Base-by-base conservation (phyloP, 169 alveolate species). In the Neospora caninum region DNA sequence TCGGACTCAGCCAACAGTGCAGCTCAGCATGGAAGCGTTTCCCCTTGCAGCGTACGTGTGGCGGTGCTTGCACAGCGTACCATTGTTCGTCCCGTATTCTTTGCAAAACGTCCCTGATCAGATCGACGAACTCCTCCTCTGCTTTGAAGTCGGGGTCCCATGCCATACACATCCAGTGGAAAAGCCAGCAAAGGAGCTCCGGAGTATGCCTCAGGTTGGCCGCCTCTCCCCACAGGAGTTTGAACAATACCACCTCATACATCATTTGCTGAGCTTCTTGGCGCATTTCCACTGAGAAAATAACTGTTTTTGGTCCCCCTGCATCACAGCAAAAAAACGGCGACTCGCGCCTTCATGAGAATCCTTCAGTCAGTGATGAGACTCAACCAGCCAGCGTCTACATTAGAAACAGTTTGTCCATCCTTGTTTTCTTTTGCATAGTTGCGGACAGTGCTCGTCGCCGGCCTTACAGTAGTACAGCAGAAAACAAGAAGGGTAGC, bases 151-250 rank as follows among this genome's bases (percentile, higher is more conserved):
- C 80, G 53, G 88, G 88, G 91, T 93, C 93, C 95, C 95, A 93
- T 34, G 93, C 93, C 93, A 73, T 36, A 80, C 93, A 88, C 78
- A 93, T n/a, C 95, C 95, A 93, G 86, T 93, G 95, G 73, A 93
- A 93, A 29, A 93, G 54, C 93, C 93, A 93, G 78, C 93, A 88
- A 69, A 93, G 91, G 31, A 93, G 91, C 93, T 93, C 95, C 36
- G 95, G 95, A 0, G 93, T 88, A 41, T 93, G 95, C 43, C 95
- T 91, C 34, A 93, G 95, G 45, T 93, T 93, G 38, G 93, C 93
- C 16, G 95, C 93, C 93, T 93, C 95, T 36, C 93, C 95, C 95
- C 95, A 93, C 20, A 93, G 67, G n/a, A 93, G 41, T 45, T 93
- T 93, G 49, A 87, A 93, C 27, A 92, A 70, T 9, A 93, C 95